Evolutionary conservation across 352 stramenopile species (phyloP).

Genomic region (Pythium scleroteichum): DNA sequence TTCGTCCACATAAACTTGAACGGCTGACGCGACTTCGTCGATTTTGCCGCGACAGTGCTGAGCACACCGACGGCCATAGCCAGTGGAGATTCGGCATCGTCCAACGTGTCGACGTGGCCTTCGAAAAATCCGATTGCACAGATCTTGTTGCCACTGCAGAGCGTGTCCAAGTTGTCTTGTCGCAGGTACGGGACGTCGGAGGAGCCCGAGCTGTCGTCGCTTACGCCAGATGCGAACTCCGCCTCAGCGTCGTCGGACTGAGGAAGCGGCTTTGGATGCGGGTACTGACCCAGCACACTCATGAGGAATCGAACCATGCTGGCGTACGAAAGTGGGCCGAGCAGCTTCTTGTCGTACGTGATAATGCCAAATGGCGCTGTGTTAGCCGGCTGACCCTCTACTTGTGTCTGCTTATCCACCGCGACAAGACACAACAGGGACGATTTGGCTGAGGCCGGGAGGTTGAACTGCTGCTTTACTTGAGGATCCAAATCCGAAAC

Average conservation of each 20-base stretch:
- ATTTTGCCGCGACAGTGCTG: conserved; percentile 43
- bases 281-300: conserved; percentile 63
- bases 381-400: conserved; percentile 23
- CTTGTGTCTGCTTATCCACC: conserved; percentile 26
- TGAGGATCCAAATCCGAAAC: conserved; percentile 55
- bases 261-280: conserved; percentile 34
- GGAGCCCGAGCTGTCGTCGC: conserved; percentile 1
- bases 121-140: conserved; percentile 82
- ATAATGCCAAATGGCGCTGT: conserved; percentile 58
- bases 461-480: conserved; percentile 63
- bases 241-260: conserved; percentile 19
- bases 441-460: conserved; percentile 39
- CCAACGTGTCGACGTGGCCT: conserved; percentile 49
- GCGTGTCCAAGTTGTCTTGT: conserved; percentile 47
- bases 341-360: conserved; percentile 67
- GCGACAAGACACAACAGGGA: conserved; percentile 51
- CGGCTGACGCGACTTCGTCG: conserved; percentile 52
- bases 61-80: conserved; percentile 46
- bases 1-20: conserved; percentile 81
- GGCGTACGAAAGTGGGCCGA: conserved; percentile 61
- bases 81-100: conserved; percentile 41
- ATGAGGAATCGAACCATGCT: conserved; percentile 73
- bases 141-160: conserved; percentile 65
- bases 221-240: conserved; percentile 21
- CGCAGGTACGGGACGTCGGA: conserved; percentile 53